Evolutionary conservation across 169 alveolate species (phyloP).

Genomic region (Eimeria falciformis): DNA sequence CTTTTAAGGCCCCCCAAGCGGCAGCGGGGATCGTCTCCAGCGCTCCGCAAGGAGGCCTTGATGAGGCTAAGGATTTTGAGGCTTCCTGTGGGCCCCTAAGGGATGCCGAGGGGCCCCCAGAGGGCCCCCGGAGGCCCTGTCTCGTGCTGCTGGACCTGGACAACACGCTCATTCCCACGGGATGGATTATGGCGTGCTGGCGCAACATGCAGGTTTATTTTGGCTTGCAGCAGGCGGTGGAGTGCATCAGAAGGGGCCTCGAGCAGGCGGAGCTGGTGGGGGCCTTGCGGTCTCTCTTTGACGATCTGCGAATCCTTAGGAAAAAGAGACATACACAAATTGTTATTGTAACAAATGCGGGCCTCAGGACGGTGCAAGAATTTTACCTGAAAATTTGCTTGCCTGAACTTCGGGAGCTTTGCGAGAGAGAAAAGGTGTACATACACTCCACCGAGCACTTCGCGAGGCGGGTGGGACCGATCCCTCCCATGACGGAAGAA

Average conservation of each 20-base stretch:
- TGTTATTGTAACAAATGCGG: slow-evolving; percentile 82
- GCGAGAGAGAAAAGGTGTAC: slow-evolving; percentile 68
- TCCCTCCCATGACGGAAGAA: slow-evolving; percentile 80
- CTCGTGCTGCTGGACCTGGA: slow-evolving; percentile 80
- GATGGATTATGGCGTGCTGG: slow-evolving; percentile 83
- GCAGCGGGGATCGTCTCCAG: no score
- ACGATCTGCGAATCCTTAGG: slow-evolving; percentile 37
- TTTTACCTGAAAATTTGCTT: slow-evolving; percentile 79
- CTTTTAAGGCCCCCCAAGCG: no score
- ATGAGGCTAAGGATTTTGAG: no score
- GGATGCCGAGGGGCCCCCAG: slow-evolving; percentile 9
- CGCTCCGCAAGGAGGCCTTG: no score
- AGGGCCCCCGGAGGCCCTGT: slow-evolving; percentile 59
- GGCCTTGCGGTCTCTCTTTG: slow-evolving; percentile 72
- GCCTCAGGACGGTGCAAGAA: slow-evolving; percentile 79
- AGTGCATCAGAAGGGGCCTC: slow-evolving; percentile 75
- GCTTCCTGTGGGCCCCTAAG: not conserved
- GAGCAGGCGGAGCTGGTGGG: slow-evolving; percentile 76
- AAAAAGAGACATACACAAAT: slow-evolving; percentile 44
- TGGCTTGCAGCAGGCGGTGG: slow-evolving; percentile 74
- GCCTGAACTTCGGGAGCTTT: slow-evolving; percentile 80
- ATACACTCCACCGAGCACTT: slow-evolving; percentile 81
- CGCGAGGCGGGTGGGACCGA: slow-evolving; percentile 78
- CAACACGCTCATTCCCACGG: slow-evolving; percentile 82
- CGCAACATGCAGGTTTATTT: slow-evolving; percentile 71